Base-by-base conservation (phyloP, 1,284 basidiomycete species). In the Papiliotrema terrestris region DNA sequence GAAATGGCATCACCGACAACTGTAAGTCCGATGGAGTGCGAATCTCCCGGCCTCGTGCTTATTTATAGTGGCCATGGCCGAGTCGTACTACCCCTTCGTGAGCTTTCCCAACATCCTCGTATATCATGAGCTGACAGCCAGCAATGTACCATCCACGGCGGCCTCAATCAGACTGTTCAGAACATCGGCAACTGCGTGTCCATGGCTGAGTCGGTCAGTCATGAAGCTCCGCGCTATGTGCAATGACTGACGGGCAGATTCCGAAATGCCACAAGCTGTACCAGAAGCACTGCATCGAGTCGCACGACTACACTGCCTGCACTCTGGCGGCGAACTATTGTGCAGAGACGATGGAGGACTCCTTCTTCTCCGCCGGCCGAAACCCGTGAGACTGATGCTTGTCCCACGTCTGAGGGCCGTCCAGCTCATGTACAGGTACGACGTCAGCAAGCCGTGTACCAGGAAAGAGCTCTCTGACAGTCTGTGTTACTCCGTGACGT, bases 241-340 rank as follows among this genome's bases (percentile, higher is more conserved):
- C 29, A 11, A 1, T 15, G 4, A 22, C 26, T 37, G 41, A 55
- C 5, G 38, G 45, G 41, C 36, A 71, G 68, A 54, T 71, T 1
- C 75, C 75, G 13, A 67, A 67, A 49, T 77, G 75, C 55, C 55
- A 63, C 54, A 71, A 71, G 54, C 55, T 72, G 41, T 43, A 67
- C 15, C 38, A 61, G 37, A 60, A 63, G 47, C 57, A 62, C 15
- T 77, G 75, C 52, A 53, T 75, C 37, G 65, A 71, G 26, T 62
- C 69, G 13, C 65, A 68, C 59, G 86, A 88, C 71, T 72, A 78
- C 29, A 83, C 86, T 19, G 75, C 81, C 51, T 88, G 87, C 63
- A 71, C 74, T 35, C 83, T 84, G 11, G 83, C 86, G 1, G 76
- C 83, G 26, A 68, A 68, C n/a, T 87, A 87, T 69, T 88, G 87